Base-by-base conservation (phyloP, 2,329 filamentous ascomycete genomes). In the Arthrinium puccinioides region DNA sequence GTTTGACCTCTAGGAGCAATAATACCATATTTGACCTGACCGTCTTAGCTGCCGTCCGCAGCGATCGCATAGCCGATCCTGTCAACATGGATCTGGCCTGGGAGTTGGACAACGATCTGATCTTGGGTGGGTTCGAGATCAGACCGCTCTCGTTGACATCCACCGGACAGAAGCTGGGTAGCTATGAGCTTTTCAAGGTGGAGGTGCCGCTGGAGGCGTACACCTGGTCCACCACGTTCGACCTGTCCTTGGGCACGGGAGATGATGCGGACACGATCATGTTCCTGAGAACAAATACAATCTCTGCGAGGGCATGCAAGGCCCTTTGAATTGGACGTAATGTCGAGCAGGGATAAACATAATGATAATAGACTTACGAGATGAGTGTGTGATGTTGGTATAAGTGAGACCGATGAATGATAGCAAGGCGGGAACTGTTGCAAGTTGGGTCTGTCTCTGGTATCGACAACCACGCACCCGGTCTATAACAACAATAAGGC, bases 1-100 rank as follows among this genome's bases (percentile, higher is more conserved):
- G 55, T 41, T 31, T 52, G 19, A n/a, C n/a, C n/a, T n/a, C n/a
- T n/a, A n/a, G n/a, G n/a, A 21, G 24, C 21, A 32, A 19, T n/a
- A 20, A 21, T 14, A 44, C 38, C 24, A 34, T 39, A 7, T 29
- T 32, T 15, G n/a, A 31, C 26, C 21, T 38, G 14, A 41, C 39
- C 14, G 21, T 41, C n/a, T 26, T 36, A 20, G 39, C 39, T 9
- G 39, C 39, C 21, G 31, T 41, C 4, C 25, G 31, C 23, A 18
- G 16, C 31, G 39, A 38, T n/a, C 26, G 20, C 11, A 31, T 25
- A 20, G 20, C 19, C 20, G 14, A n/a, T 13, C 21, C 31, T 2
- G 30, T 28, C 14, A 25, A 26, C 16, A 25, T 38, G 15, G 39
- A 41, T 19, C 35, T 41, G 8, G 24, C 21, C 10, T 14, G n/a